These are phyloP conservation scores for Acephala macrosclerotiorum DNA, from an alignment of 2,329 filamentous ascomycete genomes.

Conservation along the genomic window DNA sequence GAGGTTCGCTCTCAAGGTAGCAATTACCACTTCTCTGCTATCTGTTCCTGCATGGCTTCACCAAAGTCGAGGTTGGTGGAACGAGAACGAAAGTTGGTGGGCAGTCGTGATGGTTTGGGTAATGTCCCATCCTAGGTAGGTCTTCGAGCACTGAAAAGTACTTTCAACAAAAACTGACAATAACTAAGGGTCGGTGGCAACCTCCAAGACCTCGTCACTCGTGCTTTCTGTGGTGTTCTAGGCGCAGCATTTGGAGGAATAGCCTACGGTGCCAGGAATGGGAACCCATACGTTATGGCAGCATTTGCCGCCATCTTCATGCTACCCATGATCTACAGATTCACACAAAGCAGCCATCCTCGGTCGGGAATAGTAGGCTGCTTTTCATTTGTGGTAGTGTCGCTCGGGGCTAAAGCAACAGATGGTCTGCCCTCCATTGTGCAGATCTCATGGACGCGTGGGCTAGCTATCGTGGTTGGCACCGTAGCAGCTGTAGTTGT, in stretches of 20 bases:
- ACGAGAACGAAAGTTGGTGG: conserved; percentile 64
- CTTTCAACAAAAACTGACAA: background rate
- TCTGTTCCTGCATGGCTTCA: conserved; percentile 61
- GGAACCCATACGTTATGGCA: conserved; percentile 62
- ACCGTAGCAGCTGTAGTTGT: conserved; percentile 60
- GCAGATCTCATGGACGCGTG: conserved; percentile 54
- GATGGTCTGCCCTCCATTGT: conserved; percentile 45
- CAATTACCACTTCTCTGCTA: conserved; percentile 57
- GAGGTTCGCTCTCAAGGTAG: conserved; percentile 64
- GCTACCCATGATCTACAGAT: conserved; percentile 66
- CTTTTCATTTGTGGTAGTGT: conserved; percentile 62
- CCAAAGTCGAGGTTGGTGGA: conserved; percentile 58
- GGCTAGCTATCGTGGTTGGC: conserved; percentile 59
- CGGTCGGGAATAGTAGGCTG: conserved; percentile 65
- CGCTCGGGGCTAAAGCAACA: conserved; percentile 48
- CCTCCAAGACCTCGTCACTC: conserved; percentile 61
- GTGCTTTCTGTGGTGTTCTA: conserved; percentile 56
- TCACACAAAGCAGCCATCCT: conserved; percentile 62
- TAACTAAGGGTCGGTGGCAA: conserved; percentile 59
- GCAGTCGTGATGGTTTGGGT: conserved; percentile 63
- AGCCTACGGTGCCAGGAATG: conserved; percentile 57
- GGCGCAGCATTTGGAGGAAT: conserved; percentile 63
- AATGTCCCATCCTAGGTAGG: conserved; percentile 58
- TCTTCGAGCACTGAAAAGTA: background rate
- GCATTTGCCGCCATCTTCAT: conserved; percentile 63